phyloP scores from a whole-genome alignment of 2,329 filamentous ascomycete species.

The Hypoxylon sp. region DNA sequence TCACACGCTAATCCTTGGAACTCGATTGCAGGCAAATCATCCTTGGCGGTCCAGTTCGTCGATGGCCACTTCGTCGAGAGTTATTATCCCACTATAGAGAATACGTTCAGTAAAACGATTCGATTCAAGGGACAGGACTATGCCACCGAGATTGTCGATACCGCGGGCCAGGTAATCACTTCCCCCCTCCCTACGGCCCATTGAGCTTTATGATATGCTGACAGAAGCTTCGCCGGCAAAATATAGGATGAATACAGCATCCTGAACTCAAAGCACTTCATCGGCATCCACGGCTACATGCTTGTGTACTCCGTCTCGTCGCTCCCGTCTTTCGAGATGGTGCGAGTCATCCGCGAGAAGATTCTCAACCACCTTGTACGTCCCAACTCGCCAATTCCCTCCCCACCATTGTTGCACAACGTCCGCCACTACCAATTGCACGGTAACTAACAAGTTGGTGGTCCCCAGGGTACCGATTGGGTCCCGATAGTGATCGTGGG shows the following conservation, averaged over 20 bases:
- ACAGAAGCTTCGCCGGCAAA: slow-evolving; percentile 30
- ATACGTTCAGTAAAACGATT: slow-evolving; percentile 97
- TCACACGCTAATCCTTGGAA: slow-evolving; percentile 30
- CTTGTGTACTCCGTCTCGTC: slow-evolving; percentile 98
- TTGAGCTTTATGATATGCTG: slow-evolving; percentile 21
- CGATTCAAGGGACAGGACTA: slow-evolving; percentile 94
- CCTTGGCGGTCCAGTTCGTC: slow-evolving; percentile 95
- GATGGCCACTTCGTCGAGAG: slow-evolving; percentile 98
- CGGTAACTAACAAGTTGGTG: slow-evolving; percentile 21
- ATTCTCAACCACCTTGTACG: slow-evolving; percentile 94
- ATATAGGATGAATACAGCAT: slow-evolving; percentile 96
- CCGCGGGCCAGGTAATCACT: slow-evolving; percentile 85
- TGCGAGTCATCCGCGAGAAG: slow-evolving; percentile 95
- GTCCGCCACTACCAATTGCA: neutral
- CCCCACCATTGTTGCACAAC: neutral
- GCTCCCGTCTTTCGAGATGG: slow-evolving; percentile 96
- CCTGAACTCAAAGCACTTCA: slow-evolving; percentile 98
- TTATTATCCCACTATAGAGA: slow-evolving; percentile 99
- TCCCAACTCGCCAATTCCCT: slow-evolving; percentile 31
- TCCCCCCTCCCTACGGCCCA: neutral
- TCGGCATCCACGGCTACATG: slow-evolving; percentile 99
- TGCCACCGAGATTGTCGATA: slow-evolving; percentile 97
- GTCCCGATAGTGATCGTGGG: slow-evolving; percentile 95
- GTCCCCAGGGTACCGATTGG: slow-evolving; percentile 78
- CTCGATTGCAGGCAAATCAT: slow-evolving; percentile 84